Conservation (phyloP, 2,329 filamentous ascomycete species). For the Aspergillus alliaceus region DNA sequence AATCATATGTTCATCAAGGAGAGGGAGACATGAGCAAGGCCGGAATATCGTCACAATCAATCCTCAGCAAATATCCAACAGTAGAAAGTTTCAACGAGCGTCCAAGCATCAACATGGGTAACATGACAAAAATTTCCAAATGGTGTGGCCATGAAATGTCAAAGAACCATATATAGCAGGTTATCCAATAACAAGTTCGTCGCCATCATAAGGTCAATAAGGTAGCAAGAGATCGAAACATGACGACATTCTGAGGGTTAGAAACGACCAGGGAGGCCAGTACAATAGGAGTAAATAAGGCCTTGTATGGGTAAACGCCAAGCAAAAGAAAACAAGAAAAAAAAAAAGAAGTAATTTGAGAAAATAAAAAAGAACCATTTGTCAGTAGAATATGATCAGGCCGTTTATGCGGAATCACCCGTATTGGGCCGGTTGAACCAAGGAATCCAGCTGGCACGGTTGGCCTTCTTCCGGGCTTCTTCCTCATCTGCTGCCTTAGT, state of each 20-base stretch:
- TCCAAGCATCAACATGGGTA: slow-evolving; percentile 10
- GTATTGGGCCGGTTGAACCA: slow-evolving; percentile 45
- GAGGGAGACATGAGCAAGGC: slow-evolving; percentile 12
- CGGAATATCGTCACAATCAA: slow-evolving; percentile 6
- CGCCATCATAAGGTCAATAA: slow-evolving; percentile 12
- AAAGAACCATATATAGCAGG: slow-evolving; percentile 2
- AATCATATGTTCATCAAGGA: slow-evolving; percentile 21
- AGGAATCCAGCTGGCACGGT: slow-evolving; percentile 48
- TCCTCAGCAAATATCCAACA: slow-evolving; percentile 6
- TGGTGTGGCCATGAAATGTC: slow-evolving; percentile 4
- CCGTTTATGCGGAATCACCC: slow-evolving; percentile 9
- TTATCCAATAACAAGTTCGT: slow-evolving; percentile 1
- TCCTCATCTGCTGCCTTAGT: slow-evolving; percentile 42
- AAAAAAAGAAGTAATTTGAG: neutral
- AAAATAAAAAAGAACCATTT: slow-evolving; percentile 3
- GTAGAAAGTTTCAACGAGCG: slow-evolving; percentile 7
- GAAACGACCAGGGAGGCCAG: slow-evolving; percentile 7
- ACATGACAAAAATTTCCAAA: neutral
- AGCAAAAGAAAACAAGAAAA: slow-evolving; percentile 4
- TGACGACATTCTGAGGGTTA: slow-evolving; percentile 12
- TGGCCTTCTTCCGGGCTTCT: slow-evolving; percentile 47
- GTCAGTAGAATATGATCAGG: neutral
- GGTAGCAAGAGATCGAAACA: slow-evolving; percentile 17
- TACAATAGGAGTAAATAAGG: neutral
- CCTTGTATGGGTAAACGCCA: slow-evolving; percentile 3